Conservation (phyloP, 331 rosid species). For the Spiraea crenata region DNA sequence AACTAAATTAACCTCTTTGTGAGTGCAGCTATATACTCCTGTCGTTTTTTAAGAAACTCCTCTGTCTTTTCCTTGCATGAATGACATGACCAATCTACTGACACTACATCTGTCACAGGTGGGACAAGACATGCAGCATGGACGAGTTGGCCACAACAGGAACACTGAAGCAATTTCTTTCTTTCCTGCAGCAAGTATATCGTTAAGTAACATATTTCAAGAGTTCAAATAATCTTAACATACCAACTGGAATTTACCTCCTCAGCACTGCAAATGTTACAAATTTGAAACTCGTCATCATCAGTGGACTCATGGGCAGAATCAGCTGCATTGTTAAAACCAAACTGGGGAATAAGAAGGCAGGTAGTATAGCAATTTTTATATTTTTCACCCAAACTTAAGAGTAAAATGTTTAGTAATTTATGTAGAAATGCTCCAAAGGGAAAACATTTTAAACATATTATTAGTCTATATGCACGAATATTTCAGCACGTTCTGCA, state of each 20-base stretch:
- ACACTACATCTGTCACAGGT: slow-evolving; percentile 47
- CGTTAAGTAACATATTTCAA: slow-evolving; percentile 20
- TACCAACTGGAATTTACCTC: slow-evolving; percentile 42
- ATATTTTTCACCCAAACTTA: neutral
- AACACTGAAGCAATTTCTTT: slow-evolving; percentile 71
- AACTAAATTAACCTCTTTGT: slow-evolving; percentile 46
- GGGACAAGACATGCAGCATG: slow-evolving; percentile 71
- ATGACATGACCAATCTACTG: slow-evolving; percentile 70
- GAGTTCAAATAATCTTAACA: slow-evolving; percentile 14
- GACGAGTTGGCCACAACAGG: slow-evolving; percentile 65
- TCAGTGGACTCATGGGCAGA: slow-evolving; percentile 69
- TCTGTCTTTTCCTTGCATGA: slow-evolving; percentile 68
- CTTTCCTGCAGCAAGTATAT: slow-evolving; percentile 57
- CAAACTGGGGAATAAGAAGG: slow-evolving; percentile 16
- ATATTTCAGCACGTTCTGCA: neutral
- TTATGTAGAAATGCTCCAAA: slow-evolving; percentile 1
- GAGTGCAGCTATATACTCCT: slow-evolving; percentile 56
- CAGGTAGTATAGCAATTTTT: neutral
- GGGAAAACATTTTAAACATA: neutral
- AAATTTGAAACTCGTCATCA: slow-evolving; percentile 80
- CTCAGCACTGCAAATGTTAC: slow-evolving; percentile 66
- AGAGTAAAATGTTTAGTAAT: neutral
- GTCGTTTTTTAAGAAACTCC: slow-evolving; percentile 57
- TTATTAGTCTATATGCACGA: neutral
- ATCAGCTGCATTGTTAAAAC: slow-evolving; percentile 61